Evolutionary conservation across 2,329 filamentous ascomycete genomes (phyloP), one percentile per base, ranked within the genome.

Genomic region (Ophiocordyceps unilateralis): DNA sequence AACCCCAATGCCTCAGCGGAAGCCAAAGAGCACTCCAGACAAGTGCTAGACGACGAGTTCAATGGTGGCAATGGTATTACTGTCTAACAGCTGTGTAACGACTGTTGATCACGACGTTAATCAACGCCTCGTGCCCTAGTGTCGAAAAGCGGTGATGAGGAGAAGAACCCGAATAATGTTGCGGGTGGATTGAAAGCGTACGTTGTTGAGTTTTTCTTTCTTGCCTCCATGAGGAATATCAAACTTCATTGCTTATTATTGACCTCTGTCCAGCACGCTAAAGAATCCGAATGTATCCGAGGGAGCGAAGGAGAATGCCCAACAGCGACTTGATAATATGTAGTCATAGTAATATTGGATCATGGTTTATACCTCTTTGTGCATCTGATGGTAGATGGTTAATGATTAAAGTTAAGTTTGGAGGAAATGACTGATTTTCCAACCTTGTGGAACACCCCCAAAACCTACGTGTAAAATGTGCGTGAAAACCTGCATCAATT

Each of bases 251-350:
- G 15, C 15, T 34, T 5, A 17, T n/a, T 34, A 14, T n/a, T 28
- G 5, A 30, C 12, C 11, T 9, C 8, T 36, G 7, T 15, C 1
- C 12, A 67, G 64, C 7, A 67, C 72, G 15, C 46, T 73, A 26
- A 72, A 70, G 42, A 76, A 76, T 53, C 70, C 70, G n/a, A 68
- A 70, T 4, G 66, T 69, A 5, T 72, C 70, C 0, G 65, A 71
- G 0, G 70, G 74, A 55, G 69, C 70, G 4, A 76, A 76, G 62
- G 48, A 71, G 53, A 63, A 60, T 7, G 71, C 69, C n/a, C 61
- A 72, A 61, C 63, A 73, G 52, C 62, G 67, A 36, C 62, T 74
- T 15, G 54, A 70, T n/a, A 24, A 24, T 20, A 42, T 42, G 41
- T 42, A 42, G 28, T 12, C 22, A n/a, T 14, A n/a, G n/a, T n/a